Evolutionary conservation across 805 yeast genomes (phyloP), one percentile per base, ranked within the genome.

Genomic region (Pichia deserticola): DNA sequence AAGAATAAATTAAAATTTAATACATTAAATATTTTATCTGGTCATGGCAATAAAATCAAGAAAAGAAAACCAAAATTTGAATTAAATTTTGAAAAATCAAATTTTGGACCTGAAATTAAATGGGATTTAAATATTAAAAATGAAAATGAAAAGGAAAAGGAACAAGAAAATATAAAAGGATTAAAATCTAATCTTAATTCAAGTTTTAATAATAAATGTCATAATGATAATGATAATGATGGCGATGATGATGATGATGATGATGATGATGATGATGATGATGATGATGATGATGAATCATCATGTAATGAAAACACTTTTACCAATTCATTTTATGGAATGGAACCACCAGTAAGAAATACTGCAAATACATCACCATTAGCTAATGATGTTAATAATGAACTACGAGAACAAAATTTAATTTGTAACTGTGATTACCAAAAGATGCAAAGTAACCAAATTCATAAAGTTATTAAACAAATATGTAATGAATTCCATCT

Each of bases 61-160:
- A 68, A 67, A 48, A 57, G 57, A 52, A 65, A 58, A 33, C 79
- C 81, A 4, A 71, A 71, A 47, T 62, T 62, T 57, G 62, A 69
- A 5, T 47, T 76, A 25, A 57, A 64, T 30, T 50, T 57, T 25
- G 49, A 57, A 5, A 53, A 50, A 27, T 32, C 45, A 10, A 55
- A 57, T 34, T 55, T 49, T 37, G 67, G 66, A 7, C 67, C 65
- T 11, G 49, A 44, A 4, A 50, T 61, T 11, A 45, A 57, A 15
- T 64, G 66, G 66, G 58, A 61, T 13, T 56, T 62, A 30, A 54
- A 33, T 13, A 32, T 32, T 25, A 15, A 27, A 5, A 25, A n/a
- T 15, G 45, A 15, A 8, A n/a, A 27, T 9, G 36, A 28, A 33
- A 35, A 33, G 5, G 34, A 36, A 8, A 28, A 32, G 2, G 34